Conservation (phyloP, 2,329 filamentous ascomycete genomes). For the Pseudocercospora ulei region DNA sequence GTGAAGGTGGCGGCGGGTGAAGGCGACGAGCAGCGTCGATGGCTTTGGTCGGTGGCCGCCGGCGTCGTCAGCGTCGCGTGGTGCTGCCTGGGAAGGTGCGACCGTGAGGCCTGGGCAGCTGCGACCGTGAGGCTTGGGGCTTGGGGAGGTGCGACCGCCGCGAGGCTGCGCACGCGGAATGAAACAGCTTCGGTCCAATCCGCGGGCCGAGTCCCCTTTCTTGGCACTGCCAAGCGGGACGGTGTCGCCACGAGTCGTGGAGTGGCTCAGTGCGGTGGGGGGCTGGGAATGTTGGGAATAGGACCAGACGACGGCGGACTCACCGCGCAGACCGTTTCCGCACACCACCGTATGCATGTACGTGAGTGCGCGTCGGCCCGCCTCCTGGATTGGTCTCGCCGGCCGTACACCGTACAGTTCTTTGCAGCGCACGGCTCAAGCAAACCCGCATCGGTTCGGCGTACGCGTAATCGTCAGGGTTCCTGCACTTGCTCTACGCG, state of each 20-base stretch:
- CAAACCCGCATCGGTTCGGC: conserved; percentile 3
- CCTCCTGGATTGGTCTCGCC: conserved; percentile 1
- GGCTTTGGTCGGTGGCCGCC: neutral
- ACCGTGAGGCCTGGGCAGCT: neutral
- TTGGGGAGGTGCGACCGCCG: too few species aligned
- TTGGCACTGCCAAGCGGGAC: neutral
- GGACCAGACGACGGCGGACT: too few species aligned
- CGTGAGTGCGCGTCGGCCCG: too few species aligned
- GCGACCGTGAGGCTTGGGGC: conserved; percentile 1
- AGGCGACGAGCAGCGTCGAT: too few species aligned
- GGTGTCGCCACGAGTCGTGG: conserved; percentile 2
- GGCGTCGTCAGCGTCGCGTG: neutral
- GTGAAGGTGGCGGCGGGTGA: too few species aligned
- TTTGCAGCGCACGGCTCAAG: neutral
- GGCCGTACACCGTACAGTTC: too few species aligned
- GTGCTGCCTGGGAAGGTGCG: conserved; percentile 2
- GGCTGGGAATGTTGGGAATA: too few species aligned
- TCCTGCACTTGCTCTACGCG: too few species aligned
- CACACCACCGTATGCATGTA: too few species aligned
- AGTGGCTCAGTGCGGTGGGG: conserved; percentile 3
- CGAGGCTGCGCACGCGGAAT: conserved; percentile 5
- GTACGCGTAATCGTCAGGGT: conserved; percentile 4
- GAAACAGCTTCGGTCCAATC: conserved; percentile 1
- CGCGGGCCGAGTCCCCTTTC: neutral
- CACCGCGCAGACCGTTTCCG: too few species aligned